Evolutionary conservation across 73 alveolate species (phyloP), one percentile per base, ranked within the genome.

Genomic region (Breviolum minutum): DNA sequence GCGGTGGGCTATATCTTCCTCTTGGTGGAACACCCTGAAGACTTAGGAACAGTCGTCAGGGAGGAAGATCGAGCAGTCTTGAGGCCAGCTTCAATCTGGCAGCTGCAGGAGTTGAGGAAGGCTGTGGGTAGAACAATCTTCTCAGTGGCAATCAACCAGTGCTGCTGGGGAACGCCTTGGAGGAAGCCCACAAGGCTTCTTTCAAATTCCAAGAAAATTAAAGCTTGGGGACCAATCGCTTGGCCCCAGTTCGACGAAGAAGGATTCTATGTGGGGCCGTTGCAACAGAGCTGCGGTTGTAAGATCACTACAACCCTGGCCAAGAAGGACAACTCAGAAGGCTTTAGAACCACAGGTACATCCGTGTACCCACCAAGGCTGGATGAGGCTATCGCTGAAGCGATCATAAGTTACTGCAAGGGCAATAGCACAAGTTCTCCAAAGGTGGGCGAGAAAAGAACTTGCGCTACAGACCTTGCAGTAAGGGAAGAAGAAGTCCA

Each of bases 41-140:
- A 87, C 30, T n/a, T 87, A 6, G 95, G 95, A 4, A 12, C 14
- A 71, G 73, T 69, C 26, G 32, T 63, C 9, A 13, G 95, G 1
- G 95, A 87, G 20, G 95, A 87, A 11, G 95, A 87, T 7, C 48
- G 95, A 30, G 9, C 64, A 64, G 10, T 14, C 64, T 26, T 87
- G 10, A 20, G n/a, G 0, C 95, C 95, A 2, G 95, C 95, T 6
- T 63, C 82, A n/a, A 71, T 87, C 68, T 87, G 95, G 95, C 95
- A 87, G 63, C 14, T 87, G 32, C 66, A 6, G 20, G 48, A 17
- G 24, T 22, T 86, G 14, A 61, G 95, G 85, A 7, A 13, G 13
- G 24, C 6, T 87, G 62, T 4, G 19, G 81, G 62, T 20, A 62
- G 27, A 17, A 62, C 19, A 24, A 29, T 77, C 87, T 29, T 7